Conservation (phyloP, 495 filamentous ascomycete genomes). For the Xylaria acuta region DNA sequence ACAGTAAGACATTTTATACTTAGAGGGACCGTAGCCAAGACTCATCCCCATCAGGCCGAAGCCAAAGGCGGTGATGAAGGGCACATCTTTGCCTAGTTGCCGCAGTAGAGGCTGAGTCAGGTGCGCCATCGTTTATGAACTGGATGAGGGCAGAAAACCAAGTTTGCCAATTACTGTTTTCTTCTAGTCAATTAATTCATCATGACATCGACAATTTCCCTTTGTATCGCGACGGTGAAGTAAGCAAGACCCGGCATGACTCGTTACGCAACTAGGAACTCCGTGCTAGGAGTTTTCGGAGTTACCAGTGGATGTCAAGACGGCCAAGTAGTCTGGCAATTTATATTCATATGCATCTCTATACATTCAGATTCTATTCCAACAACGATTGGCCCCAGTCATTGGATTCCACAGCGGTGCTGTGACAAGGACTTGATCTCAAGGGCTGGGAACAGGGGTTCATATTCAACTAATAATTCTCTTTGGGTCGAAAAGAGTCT, state of each 20-base stretch:
- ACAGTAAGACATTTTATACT: background rate
- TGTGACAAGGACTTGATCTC: too few relatives aligned
- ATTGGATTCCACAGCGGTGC: background rate
- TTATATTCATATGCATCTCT: background rate
- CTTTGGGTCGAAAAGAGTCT: too few relatives aligned
- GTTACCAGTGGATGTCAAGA: background rate
- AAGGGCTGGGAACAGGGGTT: too few relatives aligned
- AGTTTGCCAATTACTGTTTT: background rate
- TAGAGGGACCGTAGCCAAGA: background rate
- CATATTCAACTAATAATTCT: too few relatives aligned
- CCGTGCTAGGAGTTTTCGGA: background rate
- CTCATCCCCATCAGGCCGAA: background rate
- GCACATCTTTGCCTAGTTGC: background rate
- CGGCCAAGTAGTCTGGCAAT: background rate
- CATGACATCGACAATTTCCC: background rate
- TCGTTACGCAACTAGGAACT: background rate
- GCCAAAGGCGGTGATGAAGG: background rate
- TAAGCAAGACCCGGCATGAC: background rate
- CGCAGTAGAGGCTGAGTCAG: background rate
- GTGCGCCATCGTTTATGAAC: background rate
- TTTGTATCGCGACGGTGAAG: background rate
- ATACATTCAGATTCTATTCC: background rate
- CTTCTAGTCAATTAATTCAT: background rate
- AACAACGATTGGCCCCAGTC: background rate
- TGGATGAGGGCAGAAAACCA: background rate